Percentiles rank a stretch among this genome's conserved stretches.
phyloP scores from a whole-genome alignment of 2,329 filamentous ascomycete genomes.

The Colletotrichum scovillei region DNA sequence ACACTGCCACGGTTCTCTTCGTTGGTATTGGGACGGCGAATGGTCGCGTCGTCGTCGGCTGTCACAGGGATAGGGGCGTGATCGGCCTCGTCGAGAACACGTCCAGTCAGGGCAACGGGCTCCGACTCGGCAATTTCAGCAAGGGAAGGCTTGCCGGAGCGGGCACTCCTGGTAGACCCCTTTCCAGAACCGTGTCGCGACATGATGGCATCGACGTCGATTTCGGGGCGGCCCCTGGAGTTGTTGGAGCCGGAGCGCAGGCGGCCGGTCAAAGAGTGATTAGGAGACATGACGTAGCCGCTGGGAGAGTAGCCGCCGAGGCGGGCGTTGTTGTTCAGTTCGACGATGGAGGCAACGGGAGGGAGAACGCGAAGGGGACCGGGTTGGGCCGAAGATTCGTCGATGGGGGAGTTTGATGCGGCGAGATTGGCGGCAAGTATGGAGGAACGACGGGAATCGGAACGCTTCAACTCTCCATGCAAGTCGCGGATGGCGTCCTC shows the following conservation, averaged over 20 bases:
- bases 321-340: constrained; percentile 74
- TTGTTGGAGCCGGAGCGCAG: constrained; percentile 67
- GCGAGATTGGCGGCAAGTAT: constrained; percentile 62
- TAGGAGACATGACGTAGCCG: constrained; percentile 75
- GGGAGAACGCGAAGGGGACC: constrained; percentile 57
- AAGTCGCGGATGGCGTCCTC: constrained; percentile 81
- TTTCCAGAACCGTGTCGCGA: constrained; percentile 67
- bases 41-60: constrained; percentile 51
- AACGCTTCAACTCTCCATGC: constrained; percentile 76
- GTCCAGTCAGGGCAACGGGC: constrained; percentile 60
- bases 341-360: constrained; percentile 72
- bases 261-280: constrained; percentile 68
- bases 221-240: constrained; percentile 54
- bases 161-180: constrained; percentile 62
- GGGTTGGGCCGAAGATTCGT: constrained; percentile 39
- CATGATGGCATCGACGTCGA: constrained; percentile 54
- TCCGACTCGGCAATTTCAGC: constrained; percentile 70
- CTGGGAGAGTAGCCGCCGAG: constrained; percentile 77
- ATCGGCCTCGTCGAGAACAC: constrained; percentile 67
- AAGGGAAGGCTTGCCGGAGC: constrained; percentile 62
- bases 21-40: constrained; percentile 41
- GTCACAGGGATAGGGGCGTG: constrained; percentile 45
- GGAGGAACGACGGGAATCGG: constrained; percentile 74
- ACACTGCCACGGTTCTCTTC: constrained; percentile 29
- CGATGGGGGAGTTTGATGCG: constrained; percentile 38